phyloP scores from a whole-genome alignment of 1,284 basidiomycete genomes.

The Trametes polyzona region DNA sequence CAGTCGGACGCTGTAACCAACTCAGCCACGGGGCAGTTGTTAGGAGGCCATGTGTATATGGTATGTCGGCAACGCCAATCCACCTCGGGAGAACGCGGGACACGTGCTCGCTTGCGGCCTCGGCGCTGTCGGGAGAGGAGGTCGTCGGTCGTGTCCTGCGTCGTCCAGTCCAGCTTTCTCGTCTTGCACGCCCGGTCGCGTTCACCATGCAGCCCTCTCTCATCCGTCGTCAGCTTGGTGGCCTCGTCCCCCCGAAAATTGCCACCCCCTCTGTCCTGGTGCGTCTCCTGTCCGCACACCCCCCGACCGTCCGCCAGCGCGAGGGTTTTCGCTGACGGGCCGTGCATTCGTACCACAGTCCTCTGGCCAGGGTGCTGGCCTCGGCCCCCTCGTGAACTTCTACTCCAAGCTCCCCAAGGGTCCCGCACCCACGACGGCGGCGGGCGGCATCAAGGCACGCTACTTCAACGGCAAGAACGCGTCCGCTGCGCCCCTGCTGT shows the following conservation, averaged over 20 bases:
- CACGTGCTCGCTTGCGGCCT: conserved; percentile 9
- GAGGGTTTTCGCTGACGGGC: conserved; percentile 1
- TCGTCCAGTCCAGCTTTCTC: conserved; percentile 14
- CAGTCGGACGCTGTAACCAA: conserved; percentile 82
- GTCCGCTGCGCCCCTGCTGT: conserved; percentile 73
- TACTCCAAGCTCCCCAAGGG: conserved; percentile 93
- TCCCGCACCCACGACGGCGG: conserved; percentile 61
- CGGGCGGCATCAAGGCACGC: conserved; percentile 74
- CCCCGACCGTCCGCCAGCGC: neutral
- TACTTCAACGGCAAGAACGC: conserved; percentile 90
- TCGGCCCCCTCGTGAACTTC: conserved; percentile 87
- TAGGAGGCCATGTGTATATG: neutral
- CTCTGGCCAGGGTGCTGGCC: conserved; percentile 74
- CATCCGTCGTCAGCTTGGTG: conserved; percentile 79
- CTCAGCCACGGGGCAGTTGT: conserved; percentile 71
- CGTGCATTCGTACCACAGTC: conserved; percentile 19
- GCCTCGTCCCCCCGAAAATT: conserved; percentile 93
- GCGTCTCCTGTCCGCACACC: conserved; percentile 36
- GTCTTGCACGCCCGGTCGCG: conserved; percentile 28
- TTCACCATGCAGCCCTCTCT: conserved; percentile 80
- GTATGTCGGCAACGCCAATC: neutral
- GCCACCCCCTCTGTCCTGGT: conserved; percentile 89
- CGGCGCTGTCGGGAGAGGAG: neutral
- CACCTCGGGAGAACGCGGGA: conserved; percentile 18
- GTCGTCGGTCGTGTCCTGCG: conserved; percentile 20